Conservation (phyloP, 495 filamentous ascomycete species). For the Amniculicola lignicola region DNA sequence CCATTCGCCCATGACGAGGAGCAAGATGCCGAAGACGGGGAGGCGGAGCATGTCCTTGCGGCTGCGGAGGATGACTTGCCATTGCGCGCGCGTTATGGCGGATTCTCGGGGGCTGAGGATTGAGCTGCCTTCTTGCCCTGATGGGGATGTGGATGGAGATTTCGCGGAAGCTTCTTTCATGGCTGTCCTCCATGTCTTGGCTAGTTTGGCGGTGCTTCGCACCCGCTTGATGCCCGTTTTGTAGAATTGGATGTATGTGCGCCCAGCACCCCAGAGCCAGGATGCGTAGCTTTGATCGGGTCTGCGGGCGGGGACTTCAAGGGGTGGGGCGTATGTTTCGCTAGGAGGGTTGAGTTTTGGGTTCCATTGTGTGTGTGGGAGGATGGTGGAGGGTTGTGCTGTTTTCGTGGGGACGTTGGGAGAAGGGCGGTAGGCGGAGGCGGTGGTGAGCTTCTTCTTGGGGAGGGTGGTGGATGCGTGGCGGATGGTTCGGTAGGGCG, state of each 20-base stretch:
- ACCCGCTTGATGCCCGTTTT: constrained; percentile 76
- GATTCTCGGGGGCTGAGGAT: too few species aligned
- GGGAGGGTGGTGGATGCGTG: too few species aligned
- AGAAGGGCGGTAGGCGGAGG: too few species aligned
- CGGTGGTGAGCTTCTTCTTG: too few species aligned
- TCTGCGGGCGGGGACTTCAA: constrained; percentile 50
- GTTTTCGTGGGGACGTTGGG: constrained; percentile 4
- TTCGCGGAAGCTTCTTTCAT: neutral
- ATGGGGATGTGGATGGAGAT: too few species aligned
- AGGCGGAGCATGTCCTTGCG: constrained; percentile 68
- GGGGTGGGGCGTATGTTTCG: constrained; percentile 57
- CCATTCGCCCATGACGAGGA: constrained; percentile 78
- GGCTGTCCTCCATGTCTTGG: constrained; percentile 25
- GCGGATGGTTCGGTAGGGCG: too few species aligned
- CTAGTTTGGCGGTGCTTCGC: constrained; percentile 51
- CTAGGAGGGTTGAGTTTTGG: constrained; percentile 55
- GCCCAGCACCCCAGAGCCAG: constrained; percentile 52
- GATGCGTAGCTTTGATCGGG: constrained; percentile 41
- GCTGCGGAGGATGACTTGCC: constrained; percentile 63
- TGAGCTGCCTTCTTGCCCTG: too few species aligned
- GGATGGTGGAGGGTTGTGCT: neutral
- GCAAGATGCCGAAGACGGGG: constrained; percentile 67
- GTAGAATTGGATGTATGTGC: constrained; percentile 74
- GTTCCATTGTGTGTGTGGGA: constrained; percentile 1
- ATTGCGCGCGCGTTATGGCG: constrained; percentile 55